Evolutionary conservation across 2,329 filamentous ascomycete genomes (phyloP), one percentile per base, ranked within the genome.

Genomic region (Diaporthe nobilis): DNA sequence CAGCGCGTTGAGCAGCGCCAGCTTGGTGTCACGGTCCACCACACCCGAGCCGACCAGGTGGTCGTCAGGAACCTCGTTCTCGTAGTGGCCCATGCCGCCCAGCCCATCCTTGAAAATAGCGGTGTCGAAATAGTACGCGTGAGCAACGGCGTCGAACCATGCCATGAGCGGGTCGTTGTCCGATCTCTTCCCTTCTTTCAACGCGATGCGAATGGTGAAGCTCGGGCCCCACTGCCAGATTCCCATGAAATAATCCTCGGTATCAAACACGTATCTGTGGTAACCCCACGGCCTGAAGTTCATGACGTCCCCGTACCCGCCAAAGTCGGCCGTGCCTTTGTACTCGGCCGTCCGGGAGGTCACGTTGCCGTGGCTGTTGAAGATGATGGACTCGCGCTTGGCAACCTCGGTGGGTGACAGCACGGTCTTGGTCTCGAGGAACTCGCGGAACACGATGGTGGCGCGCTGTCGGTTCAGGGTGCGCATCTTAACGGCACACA

Each of bases 391-490:
- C 82, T 95, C 93, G 65, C 86, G 85, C 67, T 89, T 80, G 0
- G 94, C 89, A 1, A 95, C 92, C 78, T 95, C 87, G 10, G 87
- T 84, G 0, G 95, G 95, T 0, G 88, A 88, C 4, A 94, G 87
- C 2, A 94, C 84, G 15, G 81, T 83, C 34, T 86, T 86, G 22
- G 77, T 85, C 71, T 82, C 87, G 79, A 93, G 82, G 72, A 90
- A 90, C 77, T 88, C 86, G 55, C 90, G 89, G 79, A 96, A 92
- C 1, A 98, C 87, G 28, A 98, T 91, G 65, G 93, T 94, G 2
- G 95, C 94, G 49, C 97, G 91, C 83, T 98, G 96, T 31, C 95
- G 90, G 84, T 98, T 98, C 49, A 98, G 87, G 9, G 91, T 94
- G 53, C 90, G 90, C 92, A 98, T 95, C 82, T 92, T 92, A 22